These are phyloP conservation scores for Phaseolus coccineus DNA, from an alignment of 331 rosid genomes.

Conservation along the genomic window DNA sequence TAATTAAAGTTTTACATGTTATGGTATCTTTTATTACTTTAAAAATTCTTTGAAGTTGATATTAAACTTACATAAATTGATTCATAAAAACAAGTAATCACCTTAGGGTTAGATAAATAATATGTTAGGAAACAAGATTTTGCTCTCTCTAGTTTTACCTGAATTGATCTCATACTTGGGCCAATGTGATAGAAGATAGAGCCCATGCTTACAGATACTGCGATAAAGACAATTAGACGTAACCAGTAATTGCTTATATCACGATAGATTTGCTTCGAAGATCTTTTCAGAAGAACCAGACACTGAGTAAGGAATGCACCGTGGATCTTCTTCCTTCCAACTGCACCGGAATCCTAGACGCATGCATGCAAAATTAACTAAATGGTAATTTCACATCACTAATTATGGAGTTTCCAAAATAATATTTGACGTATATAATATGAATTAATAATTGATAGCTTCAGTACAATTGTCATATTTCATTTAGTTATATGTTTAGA, in stretches of 20 bases:
- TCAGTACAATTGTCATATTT: no score
- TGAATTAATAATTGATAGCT: no score
- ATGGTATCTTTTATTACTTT: no score
- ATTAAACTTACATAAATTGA: neutral
- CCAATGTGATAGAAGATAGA: constrained; percentile 52
- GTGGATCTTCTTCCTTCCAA: constrained; percentile 49
- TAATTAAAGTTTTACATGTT: no score
- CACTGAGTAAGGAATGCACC: constrained; percentile 62
- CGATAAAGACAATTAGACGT: constrained; percentile 48
- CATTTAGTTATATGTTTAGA: no score
- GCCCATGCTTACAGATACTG: constrained; percentile 49
- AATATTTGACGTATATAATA: no score
- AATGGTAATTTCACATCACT: no score
- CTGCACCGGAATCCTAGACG: constrained; percentile 38
- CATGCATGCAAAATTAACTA: neutral
- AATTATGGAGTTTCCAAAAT: no score
- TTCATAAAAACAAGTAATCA: neutral
- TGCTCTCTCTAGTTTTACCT: constrained; percentile 43
- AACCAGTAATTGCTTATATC: constrained; percentile 69
- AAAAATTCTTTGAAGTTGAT: no score
- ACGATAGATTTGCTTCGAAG: constrained; percentile 59
- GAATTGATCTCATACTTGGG: constrained; percentile 43
- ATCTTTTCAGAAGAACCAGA: constrained; percentile 57
- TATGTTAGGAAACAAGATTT: neutral
- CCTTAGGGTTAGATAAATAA: neutral